A percentile compares a stretch with the other conserved stretches of the same genome.
phyloP scores from a whole-genome alignment of 495 filamentous ascomycete genomes.

The Penicillium mononematosum region DNA sequence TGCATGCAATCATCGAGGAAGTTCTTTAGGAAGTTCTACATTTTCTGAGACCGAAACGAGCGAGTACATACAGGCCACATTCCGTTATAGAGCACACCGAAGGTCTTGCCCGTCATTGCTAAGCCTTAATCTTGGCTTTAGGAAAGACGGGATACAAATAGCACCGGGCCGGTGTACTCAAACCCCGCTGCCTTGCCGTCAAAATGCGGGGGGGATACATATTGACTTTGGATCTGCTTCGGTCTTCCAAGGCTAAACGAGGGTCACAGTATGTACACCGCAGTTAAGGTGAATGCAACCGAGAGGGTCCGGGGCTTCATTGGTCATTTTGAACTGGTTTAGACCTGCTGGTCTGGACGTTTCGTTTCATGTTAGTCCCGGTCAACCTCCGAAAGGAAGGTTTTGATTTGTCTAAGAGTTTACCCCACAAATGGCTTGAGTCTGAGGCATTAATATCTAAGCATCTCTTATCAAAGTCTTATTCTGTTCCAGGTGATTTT shows the following conservation, averaged over 20 bases:
- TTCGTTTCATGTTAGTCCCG: background rate
- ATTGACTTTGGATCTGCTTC: background rate
- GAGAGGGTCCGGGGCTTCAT: background rate
- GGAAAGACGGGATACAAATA: background rate
- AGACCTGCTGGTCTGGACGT: background rate
- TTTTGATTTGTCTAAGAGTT: background rate
- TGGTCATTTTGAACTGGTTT: background rate
- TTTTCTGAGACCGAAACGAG: background rate
- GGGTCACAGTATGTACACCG: background rate
- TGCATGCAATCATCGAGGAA: background rate
- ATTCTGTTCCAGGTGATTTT: too few species aligned
- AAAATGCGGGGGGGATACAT: constrained; percentile 4
- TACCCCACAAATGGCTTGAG: background rate
- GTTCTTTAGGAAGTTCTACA: background rate
- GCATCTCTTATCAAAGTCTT: constrained; percentile 1
- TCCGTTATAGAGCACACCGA: background rate
- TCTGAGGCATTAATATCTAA: background rate
- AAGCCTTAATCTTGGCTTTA: background rate
- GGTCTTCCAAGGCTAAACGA: background rate
- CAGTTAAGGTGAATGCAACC: background rate
- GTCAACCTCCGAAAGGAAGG: background rate
- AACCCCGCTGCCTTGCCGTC: background rate
- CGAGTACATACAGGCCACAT: background rate
- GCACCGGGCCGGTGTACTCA: background rate
- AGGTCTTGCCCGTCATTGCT: background rate